phyloP scores from a whole-genome alignment of 805 yeast species.

The Schwanniomyces sp. region DNA sequence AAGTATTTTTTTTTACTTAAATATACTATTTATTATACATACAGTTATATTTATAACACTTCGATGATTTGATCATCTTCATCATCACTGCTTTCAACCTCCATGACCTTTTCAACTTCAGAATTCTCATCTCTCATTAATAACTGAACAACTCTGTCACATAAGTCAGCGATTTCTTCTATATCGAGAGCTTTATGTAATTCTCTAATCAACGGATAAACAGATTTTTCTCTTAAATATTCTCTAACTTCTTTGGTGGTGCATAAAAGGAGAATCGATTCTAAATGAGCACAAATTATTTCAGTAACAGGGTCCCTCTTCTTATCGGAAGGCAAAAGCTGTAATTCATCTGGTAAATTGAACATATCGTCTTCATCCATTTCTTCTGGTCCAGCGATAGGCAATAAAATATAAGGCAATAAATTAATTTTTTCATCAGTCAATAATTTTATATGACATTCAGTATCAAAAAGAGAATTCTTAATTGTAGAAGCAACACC shows the following conservation, averaged over 20 bases:
- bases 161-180: conserved; percentile 56
- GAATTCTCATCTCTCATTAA: conserved; percentile 87
- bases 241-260: conserved; percentile 76
- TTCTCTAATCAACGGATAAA: conserved; percentile 84
- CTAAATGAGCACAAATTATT: conserved; percentile 71
- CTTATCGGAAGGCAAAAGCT: conserved; percentile 73
- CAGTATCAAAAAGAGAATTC: conserved; percentile 80
- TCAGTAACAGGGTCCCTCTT: conserved; percentile 69
- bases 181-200: conserved; percentile 61
- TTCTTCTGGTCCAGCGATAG: conserved; percentile 76
- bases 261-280: conserved; percentile 75
- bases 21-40: neutral
- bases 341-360: conserved; percentile 85
- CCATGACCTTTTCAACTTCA: conserved; percentile 44
- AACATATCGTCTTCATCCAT: conserved; percentile 83
- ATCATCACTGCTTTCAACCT: conserved; percentile 48
- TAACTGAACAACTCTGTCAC: conserved; percentile 86
- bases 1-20: neutral
- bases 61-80: conserved; percentile 55
- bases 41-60: conserved; percentile 35
- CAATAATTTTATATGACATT: conserved; percentile 60
- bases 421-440: conserved; percentile 65
- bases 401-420: conserved; percentile 78
- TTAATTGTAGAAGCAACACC: conserved; percentile 93
- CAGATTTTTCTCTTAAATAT: conserved; percentile 72